Evolutionary conservation across 1,139 yeast genomes (phyloP).

Genomic region (Suhomyces kunorum): DNA sequence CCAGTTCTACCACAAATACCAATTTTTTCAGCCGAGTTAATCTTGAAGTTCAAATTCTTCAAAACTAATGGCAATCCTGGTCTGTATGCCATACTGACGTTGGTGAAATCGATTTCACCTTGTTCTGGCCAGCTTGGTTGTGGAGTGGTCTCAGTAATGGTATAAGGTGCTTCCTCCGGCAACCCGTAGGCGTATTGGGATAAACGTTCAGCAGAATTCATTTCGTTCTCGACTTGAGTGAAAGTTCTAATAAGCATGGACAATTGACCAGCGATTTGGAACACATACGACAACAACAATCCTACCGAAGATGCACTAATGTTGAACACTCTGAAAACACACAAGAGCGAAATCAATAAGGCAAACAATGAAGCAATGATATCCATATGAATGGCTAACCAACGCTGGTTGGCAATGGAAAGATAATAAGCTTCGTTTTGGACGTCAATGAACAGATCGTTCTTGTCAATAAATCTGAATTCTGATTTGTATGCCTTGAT

Average conservation of each 20-base stretch:
- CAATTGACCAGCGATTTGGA: slow-evolving; percentile 51
- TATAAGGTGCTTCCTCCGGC: slow-evolving; percentile 44
- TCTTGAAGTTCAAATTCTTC: slow-evolving; percentile 48
- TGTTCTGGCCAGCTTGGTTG: slow-evolving; percentile 44
- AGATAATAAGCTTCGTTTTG: slow-evolving; percentile 75
- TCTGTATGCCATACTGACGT: slow-evolving; percentile 69
- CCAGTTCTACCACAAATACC: slow-evolving; percentile 84
- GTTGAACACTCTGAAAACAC: slow-evolving; percentile 63
- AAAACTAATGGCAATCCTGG: slow-evolving; percentile 75
- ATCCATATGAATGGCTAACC: slow-evolving; percentile 72
- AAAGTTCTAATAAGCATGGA: slow-evolving; percentile 51
- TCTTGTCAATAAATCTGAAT: slow-evolving; percentile 51
- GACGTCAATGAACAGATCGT: slow-evolving; percentile 52
- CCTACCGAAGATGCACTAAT: slow-evolving; percentile 71
- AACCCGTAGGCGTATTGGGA: slow-evolving; percentile 60
- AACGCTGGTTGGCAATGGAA: slow-evolving; percentile 71
- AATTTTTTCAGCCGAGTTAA: slow-evolving; percentile 59
- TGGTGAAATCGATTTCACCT: slow-evolving; percentile 54
- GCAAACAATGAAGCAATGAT: slow-evolving; percentile 39
- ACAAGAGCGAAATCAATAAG: slow-evolving; percentile 55
- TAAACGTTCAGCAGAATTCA: slow-evolving; percentile 86
- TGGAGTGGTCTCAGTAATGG: slow-evolving; percentile 52
- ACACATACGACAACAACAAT: slow-evolving; percentile 61
- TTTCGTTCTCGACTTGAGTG: slow-evolving; percentile 76
- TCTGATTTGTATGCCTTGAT: slow-evolving; percentile 62